Percentiles rank a stretch among this genome's conserved stretches.
Conservation (phyloP, 192 early-diverging fungal genomes). For the Coemansia sp. region DNA sequence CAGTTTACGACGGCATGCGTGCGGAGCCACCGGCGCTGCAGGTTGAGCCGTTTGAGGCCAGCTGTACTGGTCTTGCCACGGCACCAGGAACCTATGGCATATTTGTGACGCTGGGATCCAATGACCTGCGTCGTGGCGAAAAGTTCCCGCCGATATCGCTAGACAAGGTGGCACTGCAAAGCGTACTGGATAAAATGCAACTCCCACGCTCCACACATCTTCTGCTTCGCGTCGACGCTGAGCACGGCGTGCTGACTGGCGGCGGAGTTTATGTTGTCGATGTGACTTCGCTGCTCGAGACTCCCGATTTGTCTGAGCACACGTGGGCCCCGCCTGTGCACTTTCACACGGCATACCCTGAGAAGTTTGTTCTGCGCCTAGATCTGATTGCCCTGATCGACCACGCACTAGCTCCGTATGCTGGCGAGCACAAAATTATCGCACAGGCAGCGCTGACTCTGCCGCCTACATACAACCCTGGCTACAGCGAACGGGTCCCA, state of each 20-base stretch:
- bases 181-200: constrained; percentile 30
- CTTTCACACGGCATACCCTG: constrained; percentile 43
- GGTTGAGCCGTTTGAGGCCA: constrained; percentile 9
- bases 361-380: constrained; percentile 43
- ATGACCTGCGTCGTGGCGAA: constrained; percentile 28
- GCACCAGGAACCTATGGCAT: constrained; percentile 31
- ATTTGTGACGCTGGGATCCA: constrained; percentile 41
- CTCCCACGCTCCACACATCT: constrained; percentile 49
- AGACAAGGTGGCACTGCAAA: constrained; percentile 25
- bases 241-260: constrained; percentile 23
- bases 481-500: constrained; percentile 27
- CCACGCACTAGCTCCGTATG: constrained; percentile 30
- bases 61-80: not conserved
- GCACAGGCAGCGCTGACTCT: constrained; percentile 37
- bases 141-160: constrained; percentile 26
- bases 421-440: constrained; percentile 28
- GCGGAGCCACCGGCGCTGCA: constrained; percentile 19
- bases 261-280: constrained; percentile 26
- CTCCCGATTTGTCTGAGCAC: constrained; percentile 15
- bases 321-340: constrained; percentile 37
- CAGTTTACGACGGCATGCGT: constrained; percentile 11
- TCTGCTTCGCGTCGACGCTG: constrained; percentile 40
- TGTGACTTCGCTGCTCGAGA: constrained; percentile 24
- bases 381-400: constrained; percentile 47
- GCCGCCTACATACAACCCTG: constrained; percentile 29